phyloP scores from a whole-genome alignment of 2,329 filamentous ascomycete species.

The Trichoderma aggressivum region DNA sequence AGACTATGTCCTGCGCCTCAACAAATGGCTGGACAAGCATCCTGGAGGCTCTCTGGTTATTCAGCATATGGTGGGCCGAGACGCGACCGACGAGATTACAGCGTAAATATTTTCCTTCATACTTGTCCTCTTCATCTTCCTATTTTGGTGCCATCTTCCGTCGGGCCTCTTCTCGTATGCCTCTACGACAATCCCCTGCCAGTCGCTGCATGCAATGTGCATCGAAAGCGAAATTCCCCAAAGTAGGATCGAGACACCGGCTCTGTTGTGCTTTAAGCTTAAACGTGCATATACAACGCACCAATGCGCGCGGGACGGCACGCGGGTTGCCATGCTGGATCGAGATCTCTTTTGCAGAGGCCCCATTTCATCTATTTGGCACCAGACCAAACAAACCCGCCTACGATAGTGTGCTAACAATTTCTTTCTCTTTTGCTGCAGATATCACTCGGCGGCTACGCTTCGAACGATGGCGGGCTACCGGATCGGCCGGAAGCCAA shows the following conservation, averaged over 20 bases:
- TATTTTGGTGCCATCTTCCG: too few species aligned
- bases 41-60: constrained; percentile 91
- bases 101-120: constrained; percentile 53
- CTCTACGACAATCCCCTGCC: background rate
- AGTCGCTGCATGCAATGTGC: background rate
- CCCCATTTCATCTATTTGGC: background rate
- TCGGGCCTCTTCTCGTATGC: background rate
- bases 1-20: constrained; percentile 77
- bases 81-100: constrained; percentile 92
- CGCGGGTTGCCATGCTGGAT: background rate
- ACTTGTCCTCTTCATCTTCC: background rate
- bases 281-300: background rate
- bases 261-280: constrained; percentile 19
- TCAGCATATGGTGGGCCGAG: constrained; percentile 85
- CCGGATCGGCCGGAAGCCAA: constrained; percentile 55
- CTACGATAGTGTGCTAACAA: constrained; percentile 20
- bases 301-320: background rate
- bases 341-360: background rate
- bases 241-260: background rate
- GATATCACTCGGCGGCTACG: constrained; percentile 55
- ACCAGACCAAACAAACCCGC: background rate
- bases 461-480: constrained; percentile 57
- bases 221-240: background rate
- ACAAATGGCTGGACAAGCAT: constrained; percentile 85
- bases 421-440: constrained; percentile 28